phyloP scores from a whole-genome alignment of 768 basidiomycete species.

The Xerocomus brunneocitrinus region DNA sequence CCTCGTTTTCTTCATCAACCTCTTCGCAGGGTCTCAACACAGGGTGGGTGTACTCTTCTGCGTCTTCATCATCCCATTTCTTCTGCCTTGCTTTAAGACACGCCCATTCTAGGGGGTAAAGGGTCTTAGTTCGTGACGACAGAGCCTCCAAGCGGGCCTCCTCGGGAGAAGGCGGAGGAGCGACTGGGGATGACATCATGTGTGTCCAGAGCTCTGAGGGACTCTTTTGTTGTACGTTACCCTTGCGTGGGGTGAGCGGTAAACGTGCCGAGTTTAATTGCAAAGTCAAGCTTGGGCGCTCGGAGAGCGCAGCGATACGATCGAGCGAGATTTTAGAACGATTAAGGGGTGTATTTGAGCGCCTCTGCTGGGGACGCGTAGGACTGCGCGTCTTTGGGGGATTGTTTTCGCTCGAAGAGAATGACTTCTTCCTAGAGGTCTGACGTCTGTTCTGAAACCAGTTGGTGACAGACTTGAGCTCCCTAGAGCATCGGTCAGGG shows the following conservation, averaged over 20 bases:
- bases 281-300: slow-evolving; percentile 23
- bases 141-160: slow-evolving; percentile 24
- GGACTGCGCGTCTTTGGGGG: slow-evolving; percentile 10
- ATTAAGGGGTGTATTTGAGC: slow-evolving; percentile 13
- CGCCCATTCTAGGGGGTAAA: slow-evolving; percentile 68
- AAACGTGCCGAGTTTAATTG: slow-evolving; percentile 4
- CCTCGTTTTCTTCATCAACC: slow-evolving; percentile 5
- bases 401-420: slow-evolving; percentile 22
- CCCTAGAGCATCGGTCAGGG: slow-evolving; percentile 36
- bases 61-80: slow-evolving; percentile 21
- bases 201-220: slow-evolving; percentile 27
- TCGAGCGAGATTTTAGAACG: slow-evolving; percentile 31
- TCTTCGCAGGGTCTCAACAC: slow-evolving; percentile 4
- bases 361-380: slow-evolving; percentile 3
- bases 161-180: slow-evolving; percentile 21
- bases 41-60: slow-evolving; percentile 10
- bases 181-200: slow-evolving; percentile 27
- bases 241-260: slow-evolving; percentile 29
- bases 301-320: slow-evolving; percentile 26
- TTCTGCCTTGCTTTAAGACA: slow-evolving; percentile 48
- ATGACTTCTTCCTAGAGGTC: slow-evolving; percentile 29
- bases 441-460: slow-evolving; percentile 86
- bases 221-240: slow-evolving; percentile 10
- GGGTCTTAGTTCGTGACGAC: slow-evolving; percentile 35
- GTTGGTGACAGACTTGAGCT: slow-evolving; percentile 64